Percentiles rank a stretch among this genome's conserved stretches.
Evolutionary conservation across 352 stramenopile genomes (phyloP).

Genomic region (Globisporangium paroecandrum): DNA sequence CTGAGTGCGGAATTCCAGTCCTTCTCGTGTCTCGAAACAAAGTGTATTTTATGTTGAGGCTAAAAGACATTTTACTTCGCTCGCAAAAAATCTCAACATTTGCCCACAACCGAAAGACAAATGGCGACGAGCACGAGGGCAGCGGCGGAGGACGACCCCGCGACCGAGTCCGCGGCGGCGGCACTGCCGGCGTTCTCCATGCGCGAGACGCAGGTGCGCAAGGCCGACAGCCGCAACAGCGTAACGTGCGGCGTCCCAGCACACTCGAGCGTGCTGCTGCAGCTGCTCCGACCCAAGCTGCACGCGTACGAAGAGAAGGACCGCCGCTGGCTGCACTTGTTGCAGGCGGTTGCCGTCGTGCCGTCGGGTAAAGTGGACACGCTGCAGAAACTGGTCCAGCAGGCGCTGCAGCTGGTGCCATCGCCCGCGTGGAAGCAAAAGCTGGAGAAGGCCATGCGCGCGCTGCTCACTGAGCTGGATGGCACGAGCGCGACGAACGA

Average conservation of each 20-base stretch:
- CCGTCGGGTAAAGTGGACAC: constrained; percentile 58
- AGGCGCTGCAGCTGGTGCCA: constrained; percentile 50
- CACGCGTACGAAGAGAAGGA: constrained; percentile 66
- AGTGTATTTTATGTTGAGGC: too few relatives aligned
- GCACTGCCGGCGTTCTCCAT: constrained; percentile 49
- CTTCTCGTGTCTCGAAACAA: too few relatives aligned
- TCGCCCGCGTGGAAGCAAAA: constrained; percentile 26
- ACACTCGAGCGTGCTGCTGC: constrained; percentile 56
- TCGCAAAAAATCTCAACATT: background rate
- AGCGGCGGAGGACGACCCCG: background rate
- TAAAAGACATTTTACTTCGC: too few relatives aligned
- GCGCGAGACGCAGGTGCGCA: constrained; percentile 45
- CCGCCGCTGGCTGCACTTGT: constrained; percentile 62
- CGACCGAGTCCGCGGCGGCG: background rate
- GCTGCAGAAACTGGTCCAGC: constrained; percentile 37
- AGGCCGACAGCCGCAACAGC: constrained; percentile 52
- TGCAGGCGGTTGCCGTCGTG: constrained; percentile 57
- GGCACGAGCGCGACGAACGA: constrained; percentile 5
- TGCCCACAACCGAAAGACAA: background rate
- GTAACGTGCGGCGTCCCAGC: constrained; percentile 48
- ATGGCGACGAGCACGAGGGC: constrained; percentile 1
- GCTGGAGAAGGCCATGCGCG: constrained; percentile 27
- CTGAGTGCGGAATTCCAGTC: background rate
- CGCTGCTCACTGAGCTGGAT: constrained; percentile 26
- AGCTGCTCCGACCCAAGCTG: constrained; percentile 34